These are phyloP conservation scores for Colletotrichum acutatum DNA, from an alignment of 2,329 filamentous ascomycete species.

Conservation along the genomic window DNA sequence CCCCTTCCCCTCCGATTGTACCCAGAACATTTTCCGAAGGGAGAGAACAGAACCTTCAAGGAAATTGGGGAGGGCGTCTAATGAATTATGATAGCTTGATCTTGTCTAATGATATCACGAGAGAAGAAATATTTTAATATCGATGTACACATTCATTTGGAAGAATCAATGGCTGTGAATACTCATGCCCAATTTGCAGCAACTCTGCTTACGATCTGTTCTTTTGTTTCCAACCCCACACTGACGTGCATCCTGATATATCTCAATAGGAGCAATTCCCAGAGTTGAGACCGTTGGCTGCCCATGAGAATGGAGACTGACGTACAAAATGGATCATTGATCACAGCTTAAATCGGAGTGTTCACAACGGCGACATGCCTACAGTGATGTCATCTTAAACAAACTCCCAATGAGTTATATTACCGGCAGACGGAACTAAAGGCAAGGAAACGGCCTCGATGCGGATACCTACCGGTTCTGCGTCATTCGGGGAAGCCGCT, in stretches of 20 bases:
- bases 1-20: not conserved
- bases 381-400: not conserved
- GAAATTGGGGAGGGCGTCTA: not conserved
- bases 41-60: constrained; percentile 34
- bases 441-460: not conserved
- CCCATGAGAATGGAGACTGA: too few species aligned
- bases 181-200: not conserved
- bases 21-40: constrained; percentile 24
- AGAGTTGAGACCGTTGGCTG: too few species aligned
- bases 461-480: not conserved
- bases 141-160: not conserved
- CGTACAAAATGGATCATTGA: too few species aligned
- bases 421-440: not conserved
- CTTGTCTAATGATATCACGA: not conserved
- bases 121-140: not conserved
- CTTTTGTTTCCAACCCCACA: not conserved
- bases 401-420: not conserved
- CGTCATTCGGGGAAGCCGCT: constrained; percentile 31
- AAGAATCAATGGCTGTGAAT: not conserved
- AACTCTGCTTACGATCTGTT: not conserved
- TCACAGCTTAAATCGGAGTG: too few species aligned
- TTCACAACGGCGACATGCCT: not conserved
- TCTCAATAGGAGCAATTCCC: too few species aligned
- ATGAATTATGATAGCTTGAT: not conserved
- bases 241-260: too few species aligned